A percentile compares a stretch with the other conserved stretches of the same genome.
These are phyloP conservation scores for Capsicum baccatum DNA, from an alignment of 257 asterid species.

Conservation along the genomic window DNA sequence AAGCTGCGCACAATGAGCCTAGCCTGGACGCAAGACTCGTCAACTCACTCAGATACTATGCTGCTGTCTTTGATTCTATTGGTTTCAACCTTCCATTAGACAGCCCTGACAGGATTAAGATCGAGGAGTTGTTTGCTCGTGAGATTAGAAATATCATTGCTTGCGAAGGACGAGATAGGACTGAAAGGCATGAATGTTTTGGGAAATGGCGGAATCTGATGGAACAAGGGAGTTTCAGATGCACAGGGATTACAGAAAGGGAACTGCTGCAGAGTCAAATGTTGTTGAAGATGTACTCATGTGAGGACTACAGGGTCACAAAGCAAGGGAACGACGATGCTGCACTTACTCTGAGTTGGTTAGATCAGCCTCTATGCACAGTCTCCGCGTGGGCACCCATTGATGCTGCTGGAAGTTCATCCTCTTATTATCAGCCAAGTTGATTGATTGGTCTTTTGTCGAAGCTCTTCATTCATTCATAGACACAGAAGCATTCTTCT, in stretches of 20 bases:
- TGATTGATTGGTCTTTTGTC: constrained; percentile 5
- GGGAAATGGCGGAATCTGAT: constrained; percentile 66
- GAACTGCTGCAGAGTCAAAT: constrained; percentile 72
- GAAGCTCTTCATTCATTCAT: constrained; percentile 13
- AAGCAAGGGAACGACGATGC: constrained; percentile 47
- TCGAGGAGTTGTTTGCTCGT: constrained; percentile 78
- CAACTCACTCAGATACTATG: constrained; percentile 66
- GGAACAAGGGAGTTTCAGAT: constrained; percentile 71
- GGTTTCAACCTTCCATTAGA: constrained; percentile 60
- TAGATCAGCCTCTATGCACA: constrained; percentile 78
- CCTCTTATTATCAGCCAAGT: constrained; percentile 34
- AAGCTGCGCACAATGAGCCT: constrained; percentile 66
- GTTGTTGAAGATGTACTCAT: constrained; percentile 77
- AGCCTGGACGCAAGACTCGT: constrained; percentile 60
- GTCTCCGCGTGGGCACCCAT: constrained; percentile 68
- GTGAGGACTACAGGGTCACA: constrained; percentile 51
- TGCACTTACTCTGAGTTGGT: constrained; percentile 68
- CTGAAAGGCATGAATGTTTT: constrained; percentile 71
- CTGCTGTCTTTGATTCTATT: constrained; percentile 78
- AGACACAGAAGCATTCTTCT: constrained; percentile 27
- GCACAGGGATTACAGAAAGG: constrained; percentile 58
- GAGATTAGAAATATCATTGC: constrained; percentile 74
- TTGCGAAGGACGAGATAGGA: constrained; percentile 82
- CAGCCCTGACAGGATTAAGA: constrained; percentile 63
- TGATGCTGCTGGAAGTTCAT: constrained; percentile 65